These are phyloP conservation scores for Haplographium delicatum DNA, from an alignment of 495 filamentous ascomycete genomes.

Conservation along the genomic window DNA sequence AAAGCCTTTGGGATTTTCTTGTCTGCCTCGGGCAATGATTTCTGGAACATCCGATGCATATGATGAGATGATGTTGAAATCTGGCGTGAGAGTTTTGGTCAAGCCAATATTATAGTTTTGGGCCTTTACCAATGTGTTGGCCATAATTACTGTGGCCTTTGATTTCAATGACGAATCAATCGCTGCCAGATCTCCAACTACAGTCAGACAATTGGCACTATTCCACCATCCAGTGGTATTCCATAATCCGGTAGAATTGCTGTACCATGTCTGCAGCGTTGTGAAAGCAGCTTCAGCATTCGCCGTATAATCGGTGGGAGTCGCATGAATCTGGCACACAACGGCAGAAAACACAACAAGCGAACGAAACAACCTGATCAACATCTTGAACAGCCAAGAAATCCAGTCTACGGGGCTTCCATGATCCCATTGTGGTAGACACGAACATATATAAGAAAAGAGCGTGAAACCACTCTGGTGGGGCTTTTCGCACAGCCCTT, in stretches of 20 bases:
- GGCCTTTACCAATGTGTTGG: constrained; percentile 31
- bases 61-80: constrained; percentile 10
- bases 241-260: constrained; percentile 57
- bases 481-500: background rate
- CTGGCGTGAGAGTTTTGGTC: constrained; percentile 19
- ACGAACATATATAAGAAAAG: background rate
- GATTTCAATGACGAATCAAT: constrained; percentile 30
- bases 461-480: background rate
- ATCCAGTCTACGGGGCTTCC: background rate
- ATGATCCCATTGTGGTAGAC: background rate
- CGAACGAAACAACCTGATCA: background rate
- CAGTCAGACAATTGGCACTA: constrained; percentile 62
- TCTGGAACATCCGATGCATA: background rate
- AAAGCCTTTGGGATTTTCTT: constrained; percentile 34
- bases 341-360: background rate
- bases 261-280: constrained; percentile 60
- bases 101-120: constrained; percentile 27
- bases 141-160: constrained; percentile 23
- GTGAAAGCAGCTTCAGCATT: constrained; percentile 39
- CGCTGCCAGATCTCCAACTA: constrained; percentile 55
- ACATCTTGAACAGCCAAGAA: constrained; percentile 1
- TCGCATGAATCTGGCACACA: background rate
- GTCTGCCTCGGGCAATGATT: background rate
- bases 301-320: constrained; percentile 2
- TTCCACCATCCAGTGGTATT: constrained; percentile 72